Percentiles rank a stretch among this genome's conserved stretches.
These are phyloP conservation scores for Neurospora sublineolata DNA, from an alignment of 495 filamentous ascomycete genomes.

Conservation along the genomic window DNA sequence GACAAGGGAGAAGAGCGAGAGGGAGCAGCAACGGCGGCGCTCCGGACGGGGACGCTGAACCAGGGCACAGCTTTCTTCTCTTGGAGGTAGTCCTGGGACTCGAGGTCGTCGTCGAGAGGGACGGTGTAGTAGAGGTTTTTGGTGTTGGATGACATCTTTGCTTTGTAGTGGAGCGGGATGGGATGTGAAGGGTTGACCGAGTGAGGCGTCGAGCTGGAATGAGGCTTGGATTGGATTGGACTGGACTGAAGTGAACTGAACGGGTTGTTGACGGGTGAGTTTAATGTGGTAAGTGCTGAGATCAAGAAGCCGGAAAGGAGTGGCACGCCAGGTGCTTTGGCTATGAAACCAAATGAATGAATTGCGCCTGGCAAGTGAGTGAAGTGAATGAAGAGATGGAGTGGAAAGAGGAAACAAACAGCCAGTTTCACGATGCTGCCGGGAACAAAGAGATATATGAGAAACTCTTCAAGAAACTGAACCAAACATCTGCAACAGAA, in stretches of 20 bases:
- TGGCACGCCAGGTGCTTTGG: neutral
- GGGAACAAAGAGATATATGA: neutral
- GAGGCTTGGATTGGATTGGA: neutral
- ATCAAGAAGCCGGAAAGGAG: neutral
- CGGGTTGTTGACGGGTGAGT: neutral
- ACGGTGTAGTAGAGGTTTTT: constrained; percentile 17
- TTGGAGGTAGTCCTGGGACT: constrained; percentile 13
- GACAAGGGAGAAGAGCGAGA: neutral
- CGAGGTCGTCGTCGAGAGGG: constrained; percentile 27
- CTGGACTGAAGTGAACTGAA: neutral
- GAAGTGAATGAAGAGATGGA: neutral
- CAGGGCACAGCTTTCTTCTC: constrained; percentile 12
- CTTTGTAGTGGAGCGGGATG: neutral
- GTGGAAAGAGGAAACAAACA: neutral
- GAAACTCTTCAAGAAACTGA: neutral
- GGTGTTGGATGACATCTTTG: neutral
- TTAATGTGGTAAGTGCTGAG: neutral
- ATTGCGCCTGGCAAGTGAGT: neutral
- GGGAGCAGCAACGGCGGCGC: neutral
- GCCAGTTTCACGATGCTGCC: neutral
- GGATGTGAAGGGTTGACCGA: neutral
- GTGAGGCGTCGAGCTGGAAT: neutral
- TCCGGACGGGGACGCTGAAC: neutral
- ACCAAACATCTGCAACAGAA: neutral
- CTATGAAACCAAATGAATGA: neutral